Base-by-base conservation (phyloP, 495 filamentous ascomycete genomes). In the Hypoxylon subgilvum region DNA sequence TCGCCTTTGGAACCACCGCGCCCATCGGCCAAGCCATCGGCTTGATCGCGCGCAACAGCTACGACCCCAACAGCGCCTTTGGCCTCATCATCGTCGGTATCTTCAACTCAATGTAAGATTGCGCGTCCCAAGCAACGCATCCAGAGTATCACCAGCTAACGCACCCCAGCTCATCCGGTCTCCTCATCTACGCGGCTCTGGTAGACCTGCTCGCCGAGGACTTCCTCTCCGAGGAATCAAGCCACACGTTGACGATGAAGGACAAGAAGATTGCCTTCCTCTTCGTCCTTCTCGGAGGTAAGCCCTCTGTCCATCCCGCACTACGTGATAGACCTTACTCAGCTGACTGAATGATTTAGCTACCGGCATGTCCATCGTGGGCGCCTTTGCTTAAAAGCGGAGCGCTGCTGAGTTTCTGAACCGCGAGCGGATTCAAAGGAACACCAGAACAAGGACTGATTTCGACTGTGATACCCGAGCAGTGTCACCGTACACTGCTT, bases 21-120 rank as follows among this genome's bases (percentile, higher is more conserved):
- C 83, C 83, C 8, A 75, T 86, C 46, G 83, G 83, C 4, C 83
- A 86, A 67, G 83, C 82, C 2, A 79, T 86, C 45, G 83, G 83
- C 9, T 69, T 86, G 12, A 66, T 74, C 5, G 82, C 82, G 0
- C 77, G 78, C 34, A 82, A 79, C 32, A 69, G 78, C 17, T 90
- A 89, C 61, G 84, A 85, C 49, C 87, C 86, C 0, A 78, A 83
- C 42, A 84, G 80, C 23, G 82, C 84, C 32, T 80, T 85, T 28
- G 86, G 84, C 23, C 61, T 88, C 14, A 79, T 90, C 27, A 79
- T 88, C 22, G 85, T 88, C 4, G 87, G 87, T 10, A 69, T 84
- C 10, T 86, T 88, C 72, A 88, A 90, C 65, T 84, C 87, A 6
- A 88, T 90, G 76, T 79, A 58, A 63, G 76, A 72, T 28, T 30